Evolutionary conservation across 345 rosid genomes (phyloP), one percentile per base, ranked within the genome.

Genomic region (Euphorbia tirucalli): DNA sequence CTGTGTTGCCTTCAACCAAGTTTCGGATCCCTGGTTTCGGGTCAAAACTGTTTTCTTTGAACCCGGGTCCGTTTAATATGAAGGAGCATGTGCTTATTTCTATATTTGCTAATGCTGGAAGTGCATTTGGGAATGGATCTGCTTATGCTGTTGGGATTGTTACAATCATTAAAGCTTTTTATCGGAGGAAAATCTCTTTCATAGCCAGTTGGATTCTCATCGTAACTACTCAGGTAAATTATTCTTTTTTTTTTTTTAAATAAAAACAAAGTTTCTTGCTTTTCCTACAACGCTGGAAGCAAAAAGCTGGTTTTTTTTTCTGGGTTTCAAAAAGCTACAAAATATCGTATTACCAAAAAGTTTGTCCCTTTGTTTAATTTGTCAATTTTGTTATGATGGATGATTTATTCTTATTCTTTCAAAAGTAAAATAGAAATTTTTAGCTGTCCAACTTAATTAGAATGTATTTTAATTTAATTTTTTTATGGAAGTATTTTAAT

Each of bases 61-160:
- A 93, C 81, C 90, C 93, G 9, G 96, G 95, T 3, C 88, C 95
- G 24, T 93, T 93, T 75, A 93, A 93, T 79, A 83, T 89, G 83
- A 93, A 93, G 68, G 96, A 93, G 63, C 95, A 90, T 70, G 96
- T 93, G 7, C 84, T 93, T 30, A 93, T 93, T 9, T 80, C 92
- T 0, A 87, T 93, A 5, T 93, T 93, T 59, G 96, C 96, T 0
- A 93, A 90, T 28, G 98, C 96, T 16, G 98, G 98, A 11, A 85
- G 85, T 65, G 98, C 94, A 1, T 93, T 93, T 74, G 95, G 96
- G 19, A 68, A 54, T 57, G 93, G 95, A 30, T 81, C 90, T 32
- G 83, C 96, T 37, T 93, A 83, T 66, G 90, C 92, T 4, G 87
- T 93, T 25, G 78, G 90, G 21, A 90, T 93, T 7, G 88, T 90